phyloP scores from a whole-genome alignment of 2,329 filamentous ascomycete species.

The Tympanopsis confertula region DNA sequence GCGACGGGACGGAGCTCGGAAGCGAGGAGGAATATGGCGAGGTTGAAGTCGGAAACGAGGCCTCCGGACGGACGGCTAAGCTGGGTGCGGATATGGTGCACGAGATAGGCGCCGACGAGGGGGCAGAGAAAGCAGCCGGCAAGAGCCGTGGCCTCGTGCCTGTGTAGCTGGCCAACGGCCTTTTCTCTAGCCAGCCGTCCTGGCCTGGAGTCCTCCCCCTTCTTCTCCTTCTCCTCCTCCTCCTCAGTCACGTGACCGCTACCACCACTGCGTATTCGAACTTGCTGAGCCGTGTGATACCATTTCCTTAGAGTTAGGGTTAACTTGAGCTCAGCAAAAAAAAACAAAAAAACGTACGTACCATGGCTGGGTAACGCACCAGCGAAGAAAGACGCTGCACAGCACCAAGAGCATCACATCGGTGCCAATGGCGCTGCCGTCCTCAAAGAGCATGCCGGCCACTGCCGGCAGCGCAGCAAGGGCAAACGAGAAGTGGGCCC shows the following conservation, averaged over 20 bases:
- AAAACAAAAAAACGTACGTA: constrained; percentile 24
- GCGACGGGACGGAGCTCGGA: constrained; percentile 75
- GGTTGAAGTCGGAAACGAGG: constrained; percentile 82
- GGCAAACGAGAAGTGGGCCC: constrained; percentile 70
- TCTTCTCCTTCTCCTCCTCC: constrained; percentile 11
- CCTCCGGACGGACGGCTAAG: constrained; percentile 76
- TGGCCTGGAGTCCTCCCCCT: constrained; percentile 2
- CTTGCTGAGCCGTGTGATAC: constrained; percentile 61
- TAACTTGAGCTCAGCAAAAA: constrained; percentile 1
- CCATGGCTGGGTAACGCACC: constrained; percentile 86
- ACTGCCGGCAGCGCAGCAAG: constrained; percentile 78
- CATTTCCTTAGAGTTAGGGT: constrained; percentile 40
- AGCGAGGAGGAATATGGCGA: constrained; percentile 78
- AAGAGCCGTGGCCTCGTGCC: constrained; percentile 66
- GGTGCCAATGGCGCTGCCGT: constrained; percentile 73
- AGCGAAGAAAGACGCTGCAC: constrained; percentile 79
- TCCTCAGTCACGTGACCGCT: constrained; percentile 32
- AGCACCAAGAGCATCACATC: constrained; percentile 73
- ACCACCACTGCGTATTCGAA: constrained; percentile 28
- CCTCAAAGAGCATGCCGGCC: constrained; percentile 73
- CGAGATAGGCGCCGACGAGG: constrained; percentile 65
- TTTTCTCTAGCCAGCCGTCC: neutral
- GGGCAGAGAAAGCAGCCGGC: constrained; percentile 71
- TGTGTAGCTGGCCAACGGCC: constrained; percentile 40
- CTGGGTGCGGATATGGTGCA: constrained; percentile 71